A percentile compares a stretch with the other conserved stretches of the same genome.
Conservation (phyloP, 2,329 filamentous ascomycete species). For the Penicillium occitanis region DNA sequence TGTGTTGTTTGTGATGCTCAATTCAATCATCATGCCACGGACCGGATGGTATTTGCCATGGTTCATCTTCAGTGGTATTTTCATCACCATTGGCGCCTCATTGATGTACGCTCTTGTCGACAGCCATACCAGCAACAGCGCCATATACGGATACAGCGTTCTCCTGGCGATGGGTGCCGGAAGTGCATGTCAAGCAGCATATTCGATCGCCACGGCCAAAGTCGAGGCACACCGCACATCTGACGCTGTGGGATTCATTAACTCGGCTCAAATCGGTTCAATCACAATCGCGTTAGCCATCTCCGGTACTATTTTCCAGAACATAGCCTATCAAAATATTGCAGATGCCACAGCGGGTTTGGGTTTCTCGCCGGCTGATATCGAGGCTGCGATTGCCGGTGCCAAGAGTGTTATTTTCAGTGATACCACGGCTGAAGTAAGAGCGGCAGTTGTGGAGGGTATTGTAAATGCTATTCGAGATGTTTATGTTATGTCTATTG, state of each 20-base stretch:
- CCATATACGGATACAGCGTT: conserved; percentile 29
- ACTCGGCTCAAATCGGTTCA: conserved; percentile 14
- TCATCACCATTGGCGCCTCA: conserved; percentile 28
- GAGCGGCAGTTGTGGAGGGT: background rate
- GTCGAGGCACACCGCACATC: background rate
- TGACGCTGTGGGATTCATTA: conserved; percentile 13
- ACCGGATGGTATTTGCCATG: conserved; percentile 28
- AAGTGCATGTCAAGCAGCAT: conserved; percentile 11
- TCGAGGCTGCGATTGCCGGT: conserved; percentile 13
- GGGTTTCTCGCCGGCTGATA: conserved; percentile 10
- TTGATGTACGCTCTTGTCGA: conserved; percentile 25
- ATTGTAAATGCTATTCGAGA: conserved; percentile 7
- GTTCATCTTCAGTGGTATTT: conserved; percentile 28
- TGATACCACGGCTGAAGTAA: conserved; percentile 12
- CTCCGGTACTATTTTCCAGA: conserved; percentile 14
- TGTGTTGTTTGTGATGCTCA: conserved; percentile 28
- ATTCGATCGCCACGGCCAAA: conserved; percentile 16
- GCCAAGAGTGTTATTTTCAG: conserved; percentile 6
- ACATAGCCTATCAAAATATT: conserved; percentile 8
- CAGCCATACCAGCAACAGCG: conserved; percentile 21
- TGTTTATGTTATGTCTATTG: conserved; percentile 12
- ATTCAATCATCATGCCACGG: conserved; percentile 26
- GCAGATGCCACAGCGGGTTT: background rate
- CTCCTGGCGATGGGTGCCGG: background rate
- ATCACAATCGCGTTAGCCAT: conserved; percentile 7